Base-by-base conservation (phyloP, 345 rosid genomes). In the Luvunga scandens region DNA sequence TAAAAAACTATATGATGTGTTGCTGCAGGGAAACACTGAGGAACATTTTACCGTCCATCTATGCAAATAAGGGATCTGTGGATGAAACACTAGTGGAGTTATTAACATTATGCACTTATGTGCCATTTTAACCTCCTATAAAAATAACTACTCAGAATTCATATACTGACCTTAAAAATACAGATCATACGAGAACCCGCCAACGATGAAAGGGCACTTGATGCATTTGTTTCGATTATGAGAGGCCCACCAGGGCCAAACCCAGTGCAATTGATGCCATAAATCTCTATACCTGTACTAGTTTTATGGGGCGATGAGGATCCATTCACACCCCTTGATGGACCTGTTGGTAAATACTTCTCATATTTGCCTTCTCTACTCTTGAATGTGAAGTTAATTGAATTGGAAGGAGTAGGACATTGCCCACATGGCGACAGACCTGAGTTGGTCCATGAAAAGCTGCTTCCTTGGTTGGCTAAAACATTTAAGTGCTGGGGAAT, bases 381-480 rank as follows among this genome's bases (percentile, higher is more conserved):
- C 7, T 81, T 92, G 24, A 95, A 93, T 55, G 91, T 95, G 68
- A 89, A 39, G 75, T 86, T 95, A 39, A 76, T 70, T 33, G 85
- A 91, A 69, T 75, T 95, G 72, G 86, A 86, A 85, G 98, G 95
- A 7, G 98, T 88, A 31, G 98, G 98, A 42, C 98, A 95, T 50
- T 95, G 98, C 76, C 98, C 98, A 34, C 95, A 95, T 82, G 98
- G 91, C 65, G 98, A 93, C n/a, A n/a, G n/a, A n/a, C n/a, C 82
- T 0, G 89, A 89, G 24, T 88, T 93, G 80, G 97, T 95, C 30
- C 98, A 95, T 39, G n/a, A 85, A 3, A 87, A 87, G 78, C 75
- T 95, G 78, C 94, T 95, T 57, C 98, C 98, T 16, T 95, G 98
- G 98, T 72, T 95, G 66, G n/a, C n/a, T n/a, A n/a, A 61, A 27